Evolutionary conservation across 345 rosid genomes (phyloP).

Genomic region (Syzygium jambos): DNA sequence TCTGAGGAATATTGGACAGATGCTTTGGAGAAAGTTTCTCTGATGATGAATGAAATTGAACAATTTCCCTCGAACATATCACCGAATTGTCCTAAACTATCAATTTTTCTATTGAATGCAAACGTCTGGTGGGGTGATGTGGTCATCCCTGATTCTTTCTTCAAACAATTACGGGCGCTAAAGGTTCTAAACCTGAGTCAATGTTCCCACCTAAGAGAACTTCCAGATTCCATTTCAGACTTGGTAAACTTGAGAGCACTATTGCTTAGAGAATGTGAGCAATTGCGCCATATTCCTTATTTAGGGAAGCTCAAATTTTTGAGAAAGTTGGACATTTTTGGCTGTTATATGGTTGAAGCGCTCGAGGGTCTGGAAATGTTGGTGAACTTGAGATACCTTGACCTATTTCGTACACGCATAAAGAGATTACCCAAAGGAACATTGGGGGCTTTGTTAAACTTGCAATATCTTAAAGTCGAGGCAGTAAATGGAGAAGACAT

Average conservation of each 20-base stretch:
- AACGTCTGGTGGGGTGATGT: accelerated
- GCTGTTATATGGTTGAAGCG: accelerated
- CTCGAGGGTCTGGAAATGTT: not conserved
- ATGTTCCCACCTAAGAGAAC: accelerated
- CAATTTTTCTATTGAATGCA: not conserved
- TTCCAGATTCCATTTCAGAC: not conserved
- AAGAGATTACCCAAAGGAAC: not conserved
- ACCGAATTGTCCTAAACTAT: not conserved
- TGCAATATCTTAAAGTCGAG: accelerated
- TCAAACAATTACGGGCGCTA: not conserved
- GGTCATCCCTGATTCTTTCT: not conserved
- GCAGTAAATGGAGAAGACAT: not conserved
- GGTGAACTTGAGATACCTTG: not conserved
- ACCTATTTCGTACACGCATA: accelerated
- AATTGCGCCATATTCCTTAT: accelerated
- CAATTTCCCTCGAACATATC: not conserved
- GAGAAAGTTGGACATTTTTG: accelerated
- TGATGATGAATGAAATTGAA: accelerated
- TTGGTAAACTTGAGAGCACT: not conserved
- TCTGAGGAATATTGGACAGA: not conserved
- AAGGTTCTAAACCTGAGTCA: not conserved
- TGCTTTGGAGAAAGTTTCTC: not conserved
- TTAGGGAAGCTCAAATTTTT: not conserved
- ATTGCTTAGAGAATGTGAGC: accelerated
- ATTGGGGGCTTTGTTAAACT: not conserved